Evolutionary conservation across 2,329 filamentous ascomycete genomes (phyloP), one percentile per base, ranked within the genome.

Genomic region (Podosphaera xanthii): DNA sequence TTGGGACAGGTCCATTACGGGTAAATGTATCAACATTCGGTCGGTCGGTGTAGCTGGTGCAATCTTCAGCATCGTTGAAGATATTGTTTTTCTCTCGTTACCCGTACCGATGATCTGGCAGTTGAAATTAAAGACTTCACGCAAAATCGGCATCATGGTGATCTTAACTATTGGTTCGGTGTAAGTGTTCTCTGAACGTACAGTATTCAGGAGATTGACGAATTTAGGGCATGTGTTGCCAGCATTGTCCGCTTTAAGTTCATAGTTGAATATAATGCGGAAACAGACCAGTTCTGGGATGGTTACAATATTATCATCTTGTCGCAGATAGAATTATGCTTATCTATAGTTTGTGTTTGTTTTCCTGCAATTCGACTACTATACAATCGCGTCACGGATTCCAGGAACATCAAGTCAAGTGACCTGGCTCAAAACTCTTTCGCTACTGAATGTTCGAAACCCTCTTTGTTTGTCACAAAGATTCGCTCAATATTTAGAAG

Each of bases 331-430:
- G 55, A 57, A 44, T 12, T 40, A 30, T 57, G n/a, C 12, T 38
- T 57, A 1, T 57, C 55, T 3, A 57, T 57, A 42, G 30, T 57
- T 9, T 57, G 55, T 33, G 55, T 57, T 31, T 57, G 55, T 57
- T 57, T 57, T 33, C 55, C 55, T 22, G 36, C 55, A 9, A 57
- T 57, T 22, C 22, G 40, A 44, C 55, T 42, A 30, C 38, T 57
- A 3, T 44, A 44, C 10, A 57, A 35, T 33, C 10, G 36, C 22
- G 31, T 9, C 2, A 31, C 22, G 22, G 22, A 22, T 22, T 22
- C 22, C 22, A 22, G 22, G 22, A 22, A 22, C 22, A 22, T 1
- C 22, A 22, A 22, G 22, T 22, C 22, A 22, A 22, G 22, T 22
- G 22, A 22, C 22, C 22, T 22, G 22, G 31, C n/a, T 9, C 12